Evolutionary conservation across 176 grass and related monocot species (phyloP), one percentile per base, ranked within the genome.

Genomic region (Aegilops umbellulata): DNA sequence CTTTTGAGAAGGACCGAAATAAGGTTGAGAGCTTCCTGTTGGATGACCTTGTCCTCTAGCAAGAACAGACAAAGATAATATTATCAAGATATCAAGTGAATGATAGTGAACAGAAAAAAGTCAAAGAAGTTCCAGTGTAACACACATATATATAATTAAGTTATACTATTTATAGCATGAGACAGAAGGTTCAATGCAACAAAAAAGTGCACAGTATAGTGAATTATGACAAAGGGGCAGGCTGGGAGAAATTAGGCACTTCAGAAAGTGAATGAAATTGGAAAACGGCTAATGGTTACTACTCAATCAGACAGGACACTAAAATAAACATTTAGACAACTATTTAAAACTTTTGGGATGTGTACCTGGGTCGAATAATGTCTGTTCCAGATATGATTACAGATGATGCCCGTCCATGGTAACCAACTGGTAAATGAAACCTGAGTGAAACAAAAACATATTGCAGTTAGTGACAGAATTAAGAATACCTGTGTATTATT

Each of bases 371-470:
- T 65, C 97, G 86, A 87, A 94, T 78, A 67, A 99, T 89, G 89
- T 95, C 88, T 4, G 92, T 96, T 78, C 97, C 97, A 90, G 97
- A 96, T 53, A 96, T 79, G 55, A 99, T 90, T 76, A 99, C 55
- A 87, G 97, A 99, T 49, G 97, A 99, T 66, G 94, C 91, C 24
- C 97, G 83, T 10, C 97, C 97, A 79, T 99, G 92, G 76, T 99
- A 99, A 82, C 75, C 97, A 88, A 99, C 39, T 77, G 97, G 97
- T 86, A 99, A 72, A 53, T 96, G 84, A 90, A 92, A 99, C 97
- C 94, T 99, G 92, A 93, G 72, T 30, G 25, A 82, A 85, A 13
- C 9, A 42, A 68, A 79, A 20, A 8, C 15, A 49, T 0, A 63
- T 32, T 78, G 79, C 15, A 62, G 3, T 49, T 85, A 26, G 62